Conservation (phyloP, 345 rosid species). For the Viola odorata region DNA sequence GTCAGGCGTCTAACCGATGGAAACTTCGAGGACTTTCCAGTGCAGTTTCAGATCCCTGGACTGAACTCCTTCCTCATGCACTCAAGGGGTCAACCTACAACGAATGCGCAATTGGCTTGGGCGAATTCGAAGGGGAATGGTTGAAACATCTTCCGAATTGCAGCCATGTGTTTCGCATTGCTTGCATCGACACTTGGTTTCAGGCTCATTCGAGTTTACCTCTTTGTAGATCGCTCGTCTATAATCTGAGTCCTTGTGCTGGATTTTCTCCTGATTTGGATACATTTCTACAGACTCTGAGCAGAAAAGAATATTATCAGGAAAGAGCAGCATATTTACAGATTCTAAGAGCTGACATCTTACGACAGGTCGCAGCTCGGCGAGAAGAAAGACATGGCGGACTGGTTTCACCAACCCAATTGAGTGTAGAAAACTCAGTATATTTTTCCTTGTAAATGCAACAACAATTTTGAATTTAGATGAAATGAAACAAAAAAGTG, state of each 20-base stretch:
- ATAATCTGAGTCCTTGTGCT: background rate
- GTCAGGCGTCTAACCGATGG: constrained; percentile 14
- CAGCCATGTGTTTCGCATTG: constrained; percentile 29
- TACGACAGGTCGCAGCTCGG: background rate
- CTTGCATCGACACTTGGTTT: constrained; percentile 41
- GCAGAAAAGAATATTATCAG: constrained; percentile 25
- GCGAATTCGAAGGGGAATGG: constrained; percentile 37
- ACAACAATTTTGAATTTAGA: no score
- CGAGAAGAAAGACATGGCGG: constrained; percentile 1
- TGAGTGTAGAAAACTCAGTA: background rate
- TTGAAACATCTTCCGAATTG: constrained; percentile 29
- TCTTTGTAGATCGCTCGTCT: constrained; percentile 26
- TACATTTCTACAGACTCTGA: constrained; percentile 12
- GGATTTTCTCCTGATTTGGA: constrained; percentile 15
- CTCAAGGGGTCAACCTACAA: constrained; percentile 10
- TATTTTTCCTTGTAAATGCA: background rate
- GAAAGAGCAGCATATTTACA: constrained; percentile 13
- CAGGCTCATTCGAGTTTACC: constrained; percentile 36
- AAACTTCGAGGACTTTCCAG: constrained; percentile 9
- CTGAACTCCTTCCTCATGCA: constrained; percentile 21
- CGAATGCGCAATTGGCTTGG: constrained; percentile 40
- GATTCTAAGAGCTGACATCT: constrained; percentile 8
- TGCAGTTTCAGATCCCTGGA: constrained; percentile 24
- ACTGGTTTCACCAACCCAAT: background rate
- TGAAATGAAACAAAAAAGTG: no score